Evolutionary conservation across 2,329 filamentous ascomycete species (phyloP), one percentile per base, ranked within the genome.

Genomic region (Aspergillus uvarum): DNA sequence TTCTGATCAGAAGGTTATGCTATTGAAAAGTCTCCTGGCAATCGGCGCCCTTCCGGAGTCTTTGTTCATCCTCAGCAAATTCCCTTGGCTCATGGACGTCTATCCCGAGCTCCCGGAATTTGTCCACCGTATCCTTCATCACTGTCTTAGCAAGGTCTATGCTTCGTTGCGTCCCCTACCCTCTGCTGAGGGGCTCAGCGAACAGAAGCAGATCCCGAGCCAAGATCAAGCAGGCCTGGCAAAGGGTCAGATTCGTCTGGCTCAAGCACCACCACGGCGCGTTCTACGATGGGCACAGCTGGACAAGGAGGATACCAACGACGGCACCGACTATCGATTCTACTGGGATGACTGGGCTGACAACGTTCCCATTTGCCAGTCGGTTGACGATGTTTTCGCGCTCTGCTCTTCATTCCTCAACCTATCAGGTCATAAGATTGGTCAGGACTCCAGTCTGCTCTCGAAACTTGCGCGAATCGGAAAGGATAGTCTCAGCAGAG

Each of bases 341-440:
- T 99, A 99, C 75, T 97, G 95, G 88, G 92, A 96, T 60, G 95
- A 98, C 67, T 99, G 95, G 95, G 84, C 88, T 2, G 94, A 98
- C 75, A 96, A 95, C 64, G 83, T 99, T 50, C 96, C 95, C 0
- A 80, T 96, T 21, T 99, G 95, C 71, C 93, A 96, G 73, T 90
- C 83, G 1, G 87, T 96, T 5, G 92, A 97, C 63, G 95, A 99
- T 71, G 84, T 99, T 14, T 95, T 98, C 74, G 87, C 89, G 2
- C 84, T 97, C 0, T 96, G 92, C 74, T 85, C 87, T 59, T 93
- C 92, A 1, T 83, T 99, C 22, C 80, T 97, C 50, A 96, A 95
- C 65, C 80, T 94, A 24, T 89, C 93, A 0, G 94, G 95, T 2
- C 88, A 96, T 63, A 92, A 92, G 70, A 94, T 98, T 64, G 95